phyloP scores from a whole-genome alignment of 805 yeast species.

The Wickerhamomyces sydowiorum region DNA sequence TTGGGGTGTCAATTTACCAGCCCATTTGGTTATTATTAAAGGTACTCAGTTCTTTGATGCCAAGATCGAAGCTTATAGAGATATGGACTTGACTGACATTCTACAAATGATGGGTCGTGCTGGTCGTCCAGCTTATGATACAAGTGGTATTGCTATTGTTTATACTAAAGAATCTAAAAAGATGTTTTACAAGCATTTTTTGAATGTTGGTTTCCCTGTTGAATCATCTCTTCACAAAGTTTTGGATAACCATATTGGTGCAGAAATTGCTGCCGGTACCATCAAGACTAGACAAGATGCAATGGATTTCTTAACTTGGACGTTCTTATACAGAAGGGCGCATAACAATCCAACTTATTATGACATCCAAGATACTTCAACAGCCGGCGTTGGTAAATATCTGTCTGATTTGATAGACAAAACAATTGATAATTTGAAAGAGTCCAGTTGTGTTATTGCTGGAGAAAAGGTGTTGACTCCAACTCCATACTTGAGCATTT shows the following conservation, averaged over 20 bases:
- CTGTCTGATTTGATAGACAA: constrained; percentile 66
- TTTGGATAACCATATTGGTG: constrained; percentile 87
- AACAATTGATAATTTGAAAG: constrained; percentile 59
- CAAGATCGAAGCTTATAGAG: constrained; percentile 89
- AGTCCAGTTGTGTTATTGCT: constrained; percentile 62
- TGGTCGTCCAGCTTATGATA: constrained; percentile 96
- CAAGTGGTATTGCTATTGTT: constrained; percentile 86
- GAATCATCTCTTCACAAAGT: constrained; percentile 78
- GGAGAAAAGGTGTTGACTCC: constrained; percentile 45
- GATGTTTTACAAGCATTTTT: constrained; percentile 79
- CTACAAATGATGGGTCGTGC: constrained; percentile 99
- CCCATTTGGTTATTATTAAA: constrained; percentile 90
- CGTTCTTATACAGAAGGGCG: constrained; percentile 90
- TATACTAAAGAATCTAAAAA: constrained; percentile 77
- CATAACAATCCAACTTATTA: constrained; percentile 87
- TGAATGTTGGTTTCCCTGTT: constrained; percentile 94
- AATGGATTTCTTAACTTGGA: constrained; percentile 92
- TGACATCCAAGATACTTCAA: constrained; percentile 73
- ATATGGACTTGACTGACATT: constrained; percentile 92
- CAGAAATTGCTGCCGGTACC: constrained; percentile 93
- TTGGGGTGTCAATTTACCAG: constrained; percentile 97
- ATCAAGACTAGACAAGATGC: constrained; percentile 94
- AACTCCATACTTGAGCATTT: constrained; percentile 77
- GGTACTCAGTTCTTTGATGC: constrained; percentile 96
- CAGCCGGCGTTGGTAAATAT: constrained; percentile 71